Evolutionary conservation across 495 filamentous ascomycete genomes (phyloP).

Genomic region (Acidiella bohemica): DNA sequence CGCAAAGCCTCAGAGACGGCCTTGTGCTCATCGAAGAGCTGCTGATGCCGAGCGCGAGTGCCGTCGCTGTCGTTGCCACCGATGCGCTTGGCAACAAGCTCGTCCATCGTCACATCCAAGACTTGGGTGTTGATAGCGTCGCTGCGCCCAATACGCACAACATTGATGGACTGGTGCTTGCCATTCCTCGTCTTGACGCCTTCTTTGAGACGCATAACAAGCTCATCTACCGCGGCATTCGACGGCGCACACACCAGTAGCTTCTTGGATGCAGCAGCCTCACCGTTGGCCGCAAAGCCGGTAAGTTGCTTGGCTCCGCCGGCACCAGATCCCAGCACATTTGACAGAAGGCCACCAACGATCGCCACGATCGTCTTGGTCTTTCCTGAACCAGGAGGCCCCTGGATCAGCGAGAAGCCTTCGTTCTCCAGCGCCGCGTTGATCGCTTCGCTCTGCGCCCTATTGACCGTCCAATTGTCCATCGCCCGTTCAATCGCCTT

Average conservation of each 20-base stretch:
- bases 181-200: constrained; percentile 73
- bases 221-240: constrained; percentile 93
- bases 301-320: constrained; percentile 19
- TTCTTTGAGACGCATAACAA: constrained; percentile 82
- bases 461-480: constrained; percentile 69
- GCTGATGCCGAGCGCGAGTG: constrained; percentile 47
- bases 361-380: constrained; percentile 97
- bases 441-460: constrained; percentile 83
- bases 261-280: constrained; percentile 44
- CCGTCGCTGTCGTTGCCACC: constrained; percentile 35
- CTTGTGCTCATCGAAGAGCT: constrained; percentile 72
- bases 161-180: constrained; percentile 54
- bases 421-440: constrained; percentile 85
- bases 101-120: constrained; percentile 83
- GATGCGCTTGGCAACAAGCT: constrained; percentile 66
- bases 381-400: constrained; percentile 91
- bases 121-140: constrained; percentile 89
- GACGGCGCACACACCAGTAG: constrained; percentile 89
- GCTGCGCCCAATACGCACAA: constrained; percentile 80
- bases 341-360: constrained; percentile 69
- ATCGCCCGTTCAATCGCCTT: constrained; percentile 52
- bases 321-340: constrained; percentile 31
- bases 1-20: constrained; percentile 57
- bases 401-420: constrained; percentile 90
- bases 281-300: constrained; percentile 14